A percentile compares a stretch with the other conserved stretches of the same genome.
phyloP scores from a whole-genome alignment of 345 rosid species.

The Boechera divaricarpa region DNA sequence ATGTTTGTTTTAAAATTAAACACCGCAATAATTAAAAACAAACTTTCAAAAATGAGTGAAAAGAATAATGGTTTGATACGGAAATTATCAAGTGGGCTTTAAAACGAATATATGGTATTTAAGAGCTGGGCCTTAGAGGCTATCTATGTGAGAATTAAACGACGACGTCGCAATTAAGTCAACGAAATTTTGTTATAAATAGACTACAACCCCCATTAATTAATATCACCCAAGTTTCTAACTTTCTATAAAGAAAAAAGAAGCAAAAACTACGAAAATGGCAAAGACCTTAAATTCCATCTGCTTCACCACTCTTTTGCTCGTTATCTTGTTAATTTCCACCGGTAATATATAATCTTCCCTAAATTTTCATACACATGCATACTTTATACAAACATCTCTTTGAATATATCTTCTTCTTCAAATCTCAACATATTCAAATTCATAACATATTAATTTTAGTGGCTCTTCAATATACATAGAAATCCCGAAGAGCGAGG shows the following conservation, averaged over 20 bases:
- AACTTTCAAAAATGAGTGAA: neutral
- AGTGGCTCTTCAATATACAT: neutral
- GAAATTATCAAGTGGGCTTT: neutral
- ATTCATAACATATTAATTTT: neutral
- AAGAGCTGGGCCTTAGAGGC: neutral
- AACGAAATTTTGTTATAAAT: constrained; percentile 22
- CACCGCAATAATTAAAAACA: neutral
- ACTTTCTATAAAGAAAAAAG: neutral
- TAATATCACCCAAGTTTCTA: too few relatives aligned
- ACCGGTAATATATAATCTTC: constrained; percentile 5
- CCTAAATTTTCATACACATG: neutral
- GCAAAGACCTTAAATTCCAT: constrained; percentile 23
- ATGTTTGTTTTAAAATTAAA: too few relatives aligned
- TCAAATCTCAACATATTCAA: neutral
- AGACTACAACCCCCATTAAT: neutral
- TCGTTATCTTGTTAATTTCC: constrained; percentile 30
- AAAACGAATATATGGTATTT: neutral
- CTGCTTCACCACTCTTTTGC: constrained; percentile 36
- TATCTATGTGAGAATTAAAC: neutral
- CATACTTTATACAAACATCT: too few relatives aligned
- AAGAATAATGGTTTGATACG: neutral
- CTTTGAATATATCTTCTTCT: too few relatives aligned
- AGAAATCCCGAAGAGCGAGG: constrained; percentile 38
- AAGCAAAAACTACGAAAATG: constrained; percentile 28
- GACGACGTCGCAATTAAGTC: constrained; percentile 1